Base-by-base conservation (phyloP, 202 grass and related monocot genomes). In the Bolboschoenoplectus hybrid region DNA sequence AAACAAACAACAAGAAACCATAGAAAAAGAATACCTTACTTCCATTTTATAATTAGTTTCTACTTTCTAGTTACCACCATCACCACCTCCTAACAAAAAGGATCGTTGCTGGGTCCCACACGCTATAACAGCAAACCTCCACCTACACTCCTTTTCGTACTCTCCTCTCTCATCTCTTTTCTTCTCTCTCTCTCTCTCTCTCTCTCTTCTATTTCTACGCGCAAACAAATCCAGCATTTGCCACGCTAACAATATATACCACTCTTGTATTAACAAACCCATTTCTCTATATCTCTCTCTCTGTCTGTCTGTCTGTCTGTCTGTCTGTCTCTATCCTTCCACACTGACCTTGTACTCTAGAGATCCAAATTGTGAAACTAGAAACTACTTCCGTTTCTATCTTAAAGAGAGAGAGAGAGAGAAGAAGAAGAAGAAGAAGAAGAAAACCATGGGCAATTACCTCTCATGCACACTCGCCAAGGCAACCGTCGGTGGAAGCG, bases 361-460 rank as follows among this genome's bases (percentile, higher is more conserved):
- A 50, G 32, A 69, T 38, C 34, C 26, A 2, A 34, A 4, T 11
- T 55, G 46, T 47, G 6, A 63, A 64, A 45, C n/a, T 82, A 82
- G 17, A 65, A 82, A 65, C n/a, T 34, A 66, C 19, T 67, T 55
- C 14, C 26, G 57, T 53, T 43, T 41, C 75, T 58, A 56, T 60
- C 51, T 41, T 32, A 12, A 49, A 26, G 7, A 5, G 19, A 74
- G 4, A 12, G 6, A 66, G 19, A 6, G 14, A 61, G 10, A 57
- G 2, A 3, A 12, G 17, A 16, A 58, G 10, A 4, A 13, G 26
- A 26, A 26, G 26, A 26, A 26, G 26, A 14, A 8, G 17, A 57
- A 14, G 10, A 52, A 1, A 43, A 26, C 19, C 47, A 98, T 98
- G 97, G 97, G 97, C 16, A 98, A 96, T 87, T 96, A 89, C 86